A percentile compares a stretch with the other conserved stretches of the same genome.
Evolutionary conservation across 495 filamentous ascomycete genomes (phyloP).

Genomic region (Penicillium ochrochloron): DNA sequence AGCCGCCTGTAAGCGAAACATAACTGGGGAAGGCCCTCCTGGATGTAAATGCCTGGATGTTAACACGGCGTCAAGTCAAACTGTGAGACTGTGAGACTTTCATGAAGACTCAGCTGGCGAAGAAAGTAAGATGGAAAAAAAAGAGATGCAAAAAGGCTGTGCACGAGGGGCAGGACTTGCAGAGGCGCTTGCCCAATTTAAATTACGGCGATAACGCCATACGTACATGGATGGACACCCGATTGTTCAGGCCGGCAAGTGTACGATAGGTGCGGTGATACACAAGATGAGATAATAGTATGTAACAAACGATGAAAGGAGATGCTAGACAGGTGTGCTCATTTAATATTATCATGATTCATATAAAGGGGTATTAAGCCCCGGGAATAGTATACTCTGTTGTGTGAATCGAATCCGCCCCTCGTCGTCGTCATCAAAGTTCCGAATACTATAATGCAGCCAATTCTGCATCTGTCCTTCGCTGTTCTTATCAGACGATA

Average conservation of each 20-base stretch:
- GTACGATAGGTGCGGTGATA: too few relatives aligned
- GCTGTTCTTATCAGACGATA: constrained; percentile 17
- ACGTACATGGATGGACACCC: constrained; percentile 6
- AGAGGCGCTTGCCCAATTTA: constrained; percentile 16
- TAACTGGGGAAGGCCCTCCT: not conserved
- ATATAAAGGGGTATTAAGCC: not conserved
- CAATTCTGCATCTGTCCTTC: constrained; percentile 14
- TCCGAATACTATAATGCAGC: constrained; percentile 18
- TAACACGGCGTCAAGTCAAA: not conserved
- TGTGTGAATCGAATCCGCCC: constrained; percentile 15
- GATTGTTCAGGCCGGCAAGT: not conserved
- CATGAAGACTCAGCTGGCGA: not conserved
- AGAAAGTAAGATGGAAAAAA: not conserved
- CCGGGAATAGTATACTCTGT: constrained; percentile 14
- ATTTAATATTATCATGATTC: not conserved
- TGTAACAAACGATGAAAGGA: not conserved
- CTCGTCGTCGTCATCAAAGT: constrained; percentile 13
- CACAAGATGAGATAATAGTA: not conserved
- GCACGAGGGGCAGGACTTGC: not conserved
- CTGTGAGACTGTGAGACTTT: not conserved
- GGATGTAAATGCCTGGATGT: not conserved
- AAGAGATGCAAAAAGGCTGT: constrained; percentile 13
- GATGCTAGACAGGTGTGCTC: not conserved
- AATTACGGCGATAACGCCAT: constrained; percentile 11
- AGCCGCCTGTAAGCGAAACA: constrained; percentile 9